Base-by-base conservation (phyloP, 768 basidiomycete genomes). In the Lentinus brumalis region DNA sequence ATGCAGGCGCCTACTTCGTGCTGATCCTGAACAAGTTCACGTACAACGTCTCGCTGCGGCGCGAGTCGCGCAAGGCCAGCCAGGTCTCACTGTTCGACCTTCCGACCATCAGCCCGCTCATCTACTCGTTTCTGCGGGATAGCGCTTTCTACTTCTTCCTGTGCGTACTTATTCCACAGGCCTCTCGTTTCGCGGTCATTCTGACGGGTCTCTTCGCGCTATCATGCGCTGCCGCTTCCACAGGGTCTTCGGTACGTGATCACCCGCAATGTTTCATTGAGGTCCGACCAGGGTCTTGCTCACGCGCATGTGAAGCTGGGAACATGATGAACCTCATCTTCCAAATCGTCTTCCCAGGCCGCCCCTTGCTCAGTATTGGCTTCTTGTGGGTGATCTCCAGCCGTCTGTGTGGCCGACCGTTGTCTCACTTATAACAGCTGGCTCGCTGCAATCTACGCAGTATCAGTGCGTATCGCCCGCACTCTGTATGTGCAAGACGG, bases 81-180 rank as follows among this genome's bases (percentile, higher is more conserved):
- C 11, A 41, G n/a, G 55, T 61, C 21, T 35, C 60, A 1, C 29
- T 56, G 14, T 50, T 40, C 41, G 50, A 61, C 30, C 49, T 61
- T 32, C 40, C n/a, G 31, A 35, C 42, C 14, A 52, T 53, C 44
- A 61, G 60, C 35, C 60, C 60, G 18, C 41, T 61, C 35, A 56
- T 61, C 10, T 61, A 52, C 50, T 42, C 50, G 31, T 61, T 61
- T 44, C 41, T 61, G 4, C 54, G 54, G 14, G 60, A 61, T 16
- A 61, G 60, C 42, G 55, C 55, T 9, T 40, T 56, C 31, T 61
- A 61, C 44, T 61, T 61, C 47, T 54, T 61, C 38, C 39, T 61
- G 60, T 61, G 35, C 32, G 60, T 56, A 9, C 38, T 12, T n/a
- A 26, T 26, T 26, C 21, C 21, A 26, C 21, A 26, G 21, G 21